Conservation (phyloP, 2,329 filamentous ascomycete genomes). For the Dactylonectria estremocensis region DNA sequence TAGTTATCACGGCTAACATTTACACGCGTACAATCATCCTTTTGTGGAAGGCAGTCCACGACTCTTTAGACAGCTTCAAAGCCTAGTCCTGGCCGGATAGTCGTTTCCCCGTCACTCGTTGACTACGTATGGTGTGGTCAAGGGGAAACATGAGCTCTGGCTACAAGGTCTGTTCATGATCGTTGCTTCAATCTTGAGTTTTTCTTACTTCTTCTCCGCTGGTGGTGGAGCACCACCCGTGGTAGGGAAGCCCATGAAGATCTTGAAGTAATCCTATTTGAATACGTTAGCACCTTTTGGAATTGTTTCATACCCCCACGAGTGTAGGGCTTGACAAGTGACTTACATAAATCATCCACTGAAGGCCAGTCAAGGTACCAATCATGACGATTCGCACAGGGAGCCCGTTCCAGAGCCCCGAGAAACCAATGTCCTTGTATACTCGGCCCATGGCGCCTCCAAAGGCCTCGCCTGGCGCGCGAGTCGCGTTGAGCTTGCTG, state of each 20-base stretch:
- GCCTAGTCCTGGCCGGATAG: too few species aligned
- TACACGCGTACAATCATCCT: too few species aligned
- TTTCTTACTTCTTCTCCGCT: slow-evolving; percentile 62
- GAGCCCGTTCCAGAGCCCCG: slow-evolving; percentile 92
- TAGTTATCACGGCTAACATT: too few species aligned
- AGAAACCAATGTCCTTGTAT: slow-evolving; percentile 89
- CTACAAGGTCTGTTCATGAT: neutral
- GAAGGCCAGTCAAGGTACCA: slow-evolving; percentile 83
- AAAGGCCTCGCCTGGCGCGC: slow-evolving; percentile 83
- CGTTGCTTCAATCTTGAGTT: neutral
- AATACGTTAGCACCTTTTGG: slow-evolving; percentile 36
- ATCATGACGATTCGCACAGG: slow-evolving; percentile 92
- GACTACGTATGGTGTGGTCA: neutral
- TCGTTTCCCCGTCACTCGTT: too few species aligned
- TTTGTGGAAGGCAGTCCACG: too few species aligned
- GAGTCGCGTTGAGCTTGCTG: slow-evolving; percentile 88
- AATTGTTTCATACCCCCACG: neutral
- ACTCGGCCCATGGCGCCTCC: slow-evolving; percentile 83
- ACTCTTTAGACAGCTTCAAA: neutral
- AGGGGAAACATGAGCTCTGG: neutral
- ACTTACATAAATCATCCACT: slow-evolving; percentile 92
- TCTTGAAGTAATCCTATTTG: slow-evolving; percentile 84
- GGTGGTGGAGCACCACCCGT: slow-evolving; percentile 78
- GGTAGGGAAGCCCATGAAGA: slow-evolving; percentile 89
- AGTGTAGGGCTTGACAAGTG: neutral